Percentiles rank a stretch among this genome's conserved stretches.
phyloP scores from a whole-genome alignment of 495 filamentous ascomycete genomes.

The Aspergillus biplanus region DNA sequence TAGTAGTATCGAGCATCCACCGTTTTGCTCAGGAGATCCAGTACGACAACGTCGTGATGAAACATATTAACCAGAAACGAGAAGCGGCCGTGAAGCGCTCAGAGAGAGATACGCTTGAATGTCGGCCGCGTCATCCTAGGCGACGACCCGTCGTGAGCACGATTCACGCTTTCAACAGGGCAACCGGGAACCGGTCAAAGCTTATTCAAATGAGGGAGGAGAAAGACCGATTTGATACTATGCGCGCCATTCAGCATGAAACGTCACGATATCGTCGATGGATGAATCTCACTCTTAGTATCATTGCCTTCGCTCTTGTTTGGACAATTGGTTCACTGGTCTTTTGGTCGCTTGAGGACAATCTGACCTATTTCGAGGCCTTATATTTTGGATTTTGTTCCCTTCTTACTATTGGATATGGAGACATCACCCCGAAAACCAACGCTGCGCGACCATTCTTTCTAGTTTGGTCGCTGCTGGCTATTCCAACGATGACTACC shows the following conservation, averaged over 20 bases:
- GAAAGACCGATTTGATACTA: conserved; percentile 75
- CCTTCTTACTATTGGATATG: conserved; percentile 89
- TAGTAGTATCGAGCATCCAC: conserved; percentile 83
- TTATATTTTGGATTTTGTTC: conserved; percentile 85
- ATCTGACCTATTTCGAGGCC: conserved; percentile 68
- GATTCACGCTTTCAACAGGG: conserved; percentile 26
- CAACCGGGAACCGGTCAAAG: conserved; percentile 27
- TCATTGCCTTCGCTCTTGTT: conserved; percentile 62
- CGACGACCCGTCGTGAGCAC: conserved; percentile 31
- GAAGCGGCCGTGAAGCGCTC: conserved; percentile 56
- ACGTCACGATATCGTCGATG: conserved; percentile 68
- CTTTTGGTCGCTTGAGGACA: conserved; percentile 64
- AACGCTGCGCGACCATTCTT: conserved; percentile 84
- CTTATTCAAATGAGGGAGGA: conserved; percentile 50
- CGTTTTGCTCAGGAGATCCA: conserved; percentile 66
- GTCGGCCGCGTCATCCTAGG: conserved; percentile 17
- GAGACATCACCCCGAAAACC: conserved; percentile 72
- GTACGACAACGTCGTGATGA: conserved; percentile 67
- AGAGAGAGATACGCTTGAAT: conserved; percentile 15
- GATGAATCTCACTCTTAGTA: conserved; percentile 70
- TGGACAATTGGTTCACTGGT: conserved; percentile 83
- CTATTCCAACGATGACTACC: conserved; percentile 70
- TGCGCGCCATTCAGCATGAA: conserved; percentile 76
- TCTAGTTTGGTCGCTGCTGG: conserved; percentile 78
- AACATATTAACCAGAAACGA: conserved; percentile 62